These are phyloP conservation scores for Syzygium syzygioides DNA, from an alignment of 441 rosid species.

Conservation along the genomic window DNA sequence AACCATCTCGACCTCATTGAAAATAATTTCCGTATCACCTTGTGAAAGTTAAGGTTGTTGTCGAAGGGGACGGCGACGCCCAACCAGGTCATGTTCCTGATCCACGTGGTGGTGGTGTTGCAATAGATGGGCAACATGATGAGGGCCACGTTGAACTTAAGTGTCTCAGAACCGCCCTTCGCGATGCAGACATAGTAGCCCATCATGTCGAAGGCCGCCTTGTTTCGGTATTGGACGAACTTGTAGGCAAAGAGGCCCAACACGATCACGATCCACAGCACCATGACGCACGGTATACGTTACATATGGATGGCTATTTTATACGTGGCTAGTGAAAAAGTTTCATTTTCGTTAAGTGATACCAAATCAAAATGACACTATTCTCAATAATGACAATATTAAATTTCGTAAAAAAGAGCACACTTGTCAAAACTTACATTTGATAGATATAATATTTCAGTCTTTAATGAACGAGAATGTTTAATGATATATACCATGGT, in stretches of 20 bases:
- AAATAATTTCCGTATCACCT: conserved; percentile 23
- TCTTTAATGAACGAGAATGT: background rate
- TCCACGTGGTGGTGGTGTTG: conserved; percentile 90
- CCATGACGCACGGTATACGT: conserved; percentile 47
- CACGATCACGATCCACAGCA: conserved; percentile 59
- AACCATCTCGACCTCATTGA: background rate
- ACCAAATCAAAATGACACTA: background rate
- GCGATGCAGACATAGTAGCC: conserved; percentile 78
- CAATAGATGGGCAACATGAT: conserved; percentile 79
- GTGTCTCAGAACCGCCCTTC: conserved; percentile 84
- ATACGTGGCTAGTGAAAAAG: too few species aligned
- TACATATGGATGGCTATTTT: too few species aligned
- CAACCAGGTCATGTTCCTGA: conserved; percentile 71
- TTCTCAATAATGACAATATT: background rate
- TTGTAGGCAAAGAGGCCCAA: conserved; percentile 58
- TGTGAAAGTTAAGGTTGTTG: conserved; percentile 82
- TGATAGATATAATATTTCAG: background rate
- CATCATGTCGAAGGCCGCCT: conserved; percentile 53
- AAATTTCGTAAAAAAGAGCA: background rate
- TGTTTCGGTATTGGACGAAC: conserved; percentile 51
- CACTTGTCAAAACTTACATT: background rate
- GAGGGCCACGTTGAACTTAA: conserved; percentile 90
- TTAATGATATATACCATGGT: conserved; percentile 36
- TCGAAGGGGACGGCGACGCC: conserved; percentile 72
- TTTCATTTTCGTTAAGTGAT: background rate